A percentile compares a stretch with the other conserved stretches of the same genome.
Evolutionary conservation across 75 land plant genomes (phyloP).

Genomic region (Picea sitchensis): DNA sequence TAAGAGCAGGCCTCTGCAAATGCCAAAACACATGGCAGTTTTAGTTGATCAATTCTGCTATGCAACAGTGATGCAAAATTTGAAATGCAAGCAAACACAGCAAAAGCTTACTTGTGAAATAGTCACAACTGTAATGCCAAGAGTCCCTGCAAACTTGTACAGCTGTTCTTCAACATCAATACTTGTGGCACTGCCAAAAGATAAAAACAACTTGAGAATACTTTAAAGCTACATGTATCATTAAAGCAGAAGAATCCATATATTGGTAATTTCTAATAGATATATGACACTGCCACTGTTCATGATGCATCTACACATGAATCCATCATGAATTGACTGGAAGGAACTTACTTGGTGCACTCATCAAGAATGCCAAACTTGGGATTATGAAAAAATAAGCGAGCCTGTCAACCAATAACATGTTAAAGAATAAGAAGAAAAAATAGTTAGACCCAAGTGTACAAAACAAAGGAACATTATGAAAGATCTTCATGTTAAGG

Average conservation of each 20-base stretch:
- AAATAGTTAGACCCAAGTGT: not conserved
- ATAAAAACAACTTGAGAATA: not conserved
- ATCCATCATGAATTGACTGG: not conserved
- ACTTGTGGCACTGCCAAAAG: constrained; percentile 82
- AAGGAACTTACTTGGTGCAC: constrained; percentile 88
- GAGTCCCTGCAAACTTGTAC: constrained; percentile 72
- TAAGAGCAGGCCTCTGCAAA: constrained; percentile 88
- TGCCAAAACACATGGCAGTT: not conserved
- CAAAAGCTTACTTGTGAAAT: constrained; percentile 72
- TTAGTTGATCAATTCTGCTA: not conserved
- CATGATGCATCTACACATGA: not conserved
- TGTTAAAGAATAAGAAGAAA: not conserved
- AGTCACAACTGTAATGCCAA: constrained; percentile 90
- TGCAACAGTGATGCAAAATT: not conserved
- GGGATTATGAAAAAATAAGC: constrained; percentile 92
- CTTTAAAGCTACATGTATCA: not conserved
- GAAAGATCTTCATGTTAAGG: not conserved
- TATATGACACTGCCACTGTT: not conserved
- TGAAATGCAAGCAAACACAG: not conserved
- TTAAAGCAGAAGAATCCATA: not conserved
- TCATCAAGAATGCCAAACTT: constrained; percentile 95
- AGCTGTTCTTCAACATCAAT: constrained; percentile 97
- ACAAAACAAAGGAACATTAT: not conserved
- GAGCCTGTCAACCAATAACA: constrained; percentile 59
- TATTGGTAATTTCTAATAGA: not conserved